Evolutionary conservation across 805 yeast species (phyloP).

Genomic region (Cyberlindnera lachancei): DNA sequence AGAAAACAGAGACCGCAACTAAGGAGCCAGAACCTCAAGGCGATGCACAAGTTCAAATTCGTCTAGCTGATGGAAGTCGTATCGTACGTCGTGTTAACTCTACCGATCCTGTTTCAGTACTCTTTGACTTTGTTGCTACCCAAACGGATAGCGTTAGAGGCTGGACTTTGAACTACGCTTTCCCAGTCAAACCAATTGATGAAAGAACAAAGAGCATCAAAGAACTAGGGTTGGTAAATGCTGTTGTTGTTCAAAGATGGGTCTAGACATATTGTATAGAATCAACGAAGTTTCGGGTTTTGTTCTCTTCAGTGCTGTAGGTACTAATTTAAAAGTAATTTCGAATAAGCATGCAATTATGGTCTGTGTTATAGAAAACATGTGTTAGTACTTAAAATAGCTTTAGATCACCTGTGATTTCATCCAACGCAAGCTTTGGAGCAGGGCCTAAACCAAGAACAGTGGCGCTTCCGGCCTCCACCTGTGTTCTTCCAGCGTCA

Average conservation of each 20-base stretch:
- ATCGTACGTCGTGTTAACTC: slow-evolving; percentile 57
- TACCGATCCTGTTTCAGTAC: slow-evolving; percentile 51
- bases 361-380: too few relatives aligned
- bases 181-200: slow-evolving; percentile 71
- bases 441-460: slow-evolving; percentile 98
- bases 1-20: slow-evolving; percentile 8
- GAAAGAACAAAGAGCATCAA: slow-evolving; percentile 50
- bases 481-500: slow-evolving; percentile 96
- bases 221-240: slow-evolving; percentile 69
- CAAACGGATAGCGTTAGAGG: slow-evolving; percentile 33
- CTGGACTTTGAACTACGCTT: slow-evolving; percentile 68
- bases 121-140: slow-evolving; percentile 61
- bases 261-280: slow-evolving; percentile 8
- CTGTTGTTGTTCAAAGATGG: slow-evolving; percentile 93
- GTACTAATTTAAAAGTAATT: too few relatives aligned
- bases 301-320: too few relatives aligned
- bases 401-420: slow-evolving; percentile 72
- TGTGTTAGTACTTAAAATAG: slow-evolving; percentile 51
- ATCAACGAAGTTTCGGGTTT: too few relatives aligned
- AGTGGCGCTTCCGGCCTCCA: slow-evolving; percentile 93
- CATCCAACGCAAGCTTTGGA: slow-evolving; percentile 71
- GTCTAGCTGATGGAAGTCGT: slow-evolving; percentile 77
- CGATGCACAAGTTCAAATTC: slow-evolving; percentile 70
- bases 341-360: too few relatives aligned
- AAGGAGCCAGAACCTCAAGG: slow-evolving; percentile 34